Conservation (phyloP, 2,329 filamentous ascomycete species). For the Hymenoscyphus occultus region DNA sequence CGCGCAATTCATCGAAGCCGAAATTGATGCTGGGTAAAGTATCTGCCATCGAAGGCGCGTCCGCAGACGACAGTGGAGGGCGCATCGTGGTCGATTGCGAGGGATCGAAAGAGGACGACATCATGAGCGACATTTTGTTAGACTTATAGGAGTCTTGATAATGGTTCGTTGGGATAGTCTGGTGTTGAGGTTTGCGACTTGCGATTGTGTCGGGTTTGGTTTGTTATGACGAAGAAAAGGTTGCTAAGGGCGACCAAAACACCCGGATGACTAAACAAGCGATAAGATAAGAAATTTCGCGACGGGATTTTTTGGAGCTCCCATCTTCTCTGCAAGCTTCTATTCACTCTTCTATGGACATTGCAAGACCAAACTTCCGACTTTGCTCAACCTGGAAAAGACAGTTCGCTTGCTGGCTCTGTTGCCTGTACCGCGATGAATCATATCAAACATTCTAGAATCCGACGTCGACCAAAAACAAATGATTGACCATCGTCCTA, state of each 20-base stretch:
- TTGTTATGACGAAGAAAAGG: slow-evolving; percentile 2
- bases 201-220: not conserved
- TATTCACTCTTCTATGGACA: not conserved
- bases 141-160: not conserved
- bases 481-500: slow-evolving; percentile 38
- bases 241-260: slow-evolving; percentile 1
- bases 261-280: not conserved
- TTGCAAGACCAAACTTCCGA: not conserved
- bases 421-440: slow-evolving; percentile 26
- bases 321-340: too few species aligned
- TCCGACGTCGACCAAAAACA: slow-evolving; percentile 37
- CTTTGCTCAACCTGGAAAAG: not conserved
- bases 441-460: slow-evolving; percentile 17
- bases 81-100: slow-evolving; percentile 58
- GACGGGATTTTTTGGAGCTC: not conserved
- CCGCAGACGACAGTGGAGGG: slow-evolving; percentile 49
- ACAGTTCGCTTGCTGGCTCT: not conserved
- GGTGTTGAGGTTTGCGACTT: not conserved
- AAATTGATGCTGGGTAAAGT: slow-evolving; percentile 88
- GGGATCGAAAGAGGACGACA: slow-evolving; percentile 64
- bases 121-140: slow-evolving; percentile 32
- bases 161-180: slow-evolving; percentile 1
- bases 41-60: slow-evolving; percentile 67
- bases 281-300: not conserved
- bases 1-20: slow-evolving; percentile 91